Evolutionary conservation across 257 asterid species (phyloP), one percentile per base, ranked within the genome.

Genomic region (Plantago major): DNA sequence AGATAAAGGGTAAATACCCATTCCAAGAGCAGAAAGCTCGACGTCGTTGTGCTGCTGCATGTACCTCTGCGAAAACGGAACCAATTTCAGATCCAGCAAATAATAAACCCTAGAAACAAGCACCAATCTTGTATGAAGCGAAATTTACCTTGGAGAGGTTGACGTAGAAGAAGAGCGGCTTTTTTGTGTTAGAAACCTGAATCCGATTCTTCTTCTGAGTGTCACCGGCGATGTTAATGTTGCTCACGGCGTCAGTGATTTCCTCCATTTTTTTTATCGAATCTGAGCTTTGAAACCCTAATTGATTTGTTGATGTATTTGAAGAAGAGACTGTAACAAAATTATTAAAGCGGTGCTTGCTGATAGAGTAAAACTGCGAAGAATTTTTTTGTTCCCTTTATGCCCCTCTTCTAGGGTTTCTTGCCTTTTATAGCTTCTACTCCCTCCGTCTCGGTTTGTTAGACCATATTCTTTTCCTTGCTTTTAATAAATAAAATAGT

Each of bases 81-180:
- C 10, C 54, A 47, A 22, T 55, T 63, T 60, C 73, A 73, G 67
- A 66, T 67, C 66, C 64, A 56, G 7, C n/a, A 0, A 55, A 55
- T 14, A 30, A 62, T 16, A 46, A 18, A 22, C 50, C 50, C 33
- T 8, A 46, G n/a, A 15, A 42, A 37, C 6, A 55, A 11, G 30
- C 10, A 18, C 5, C 11, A 61, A 15, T 50, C 55, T 6, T 12
- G 1, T 16, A 18, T 45, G 38, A 28, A 11, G 2, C 14, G 11
- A 40, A 46, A 11, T 1, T 0, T 68, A 80, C 95, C 90, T 85
- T 86, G 53, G 91, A 82, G 65, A 86, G 95, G 52, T 82, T 86
- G 78, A 86, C 90, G 67, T 82, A 86, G 79, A 86, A 86, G 70
- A 86, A 83, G 42, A 86, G 80, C 49, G 95, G 87, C 58, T 81